Evolutionary conservation across 352 stramenopile species (phyloP).

Genomic region (Pythium pyrilobum): DNA sequence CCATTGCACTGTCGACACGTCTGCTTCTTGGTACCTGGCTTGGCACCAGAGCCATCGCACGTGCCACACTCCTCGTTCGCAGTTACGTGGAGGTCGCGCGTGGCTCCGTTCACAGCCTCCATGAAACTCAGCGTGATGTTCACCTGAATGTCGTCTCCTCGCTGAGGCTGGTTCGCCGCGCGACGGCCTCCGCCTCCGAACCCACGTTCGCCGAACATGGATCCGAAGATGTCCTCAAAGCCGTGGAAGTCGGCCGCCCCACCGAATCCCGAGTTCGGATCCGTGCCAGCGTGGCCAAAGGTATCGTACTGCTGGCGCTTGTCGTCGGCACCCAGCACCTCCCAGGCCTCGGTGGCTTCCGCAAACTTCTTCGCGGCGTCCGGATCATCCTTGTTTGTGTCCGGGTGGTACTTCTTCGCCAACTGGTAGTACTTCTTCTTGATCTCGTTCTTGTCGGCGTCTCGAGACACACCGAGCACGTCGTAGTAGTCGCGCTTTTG

Average conservation of each 20-base stretch:
- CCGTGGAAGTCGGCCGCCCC: constrained; percentile 58
- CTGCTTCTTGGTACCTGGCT: constrained; percentile 77
- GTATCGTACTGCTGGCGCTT: constrained; percentile 93
- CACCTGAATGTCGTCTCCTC: constrained; percentile 93
- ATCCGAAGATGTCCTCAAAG: constrained; percentile 88
- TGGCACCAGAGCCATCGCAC: constrained; percentile 77
- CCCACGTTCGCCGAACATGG: constrained; percentile 69
- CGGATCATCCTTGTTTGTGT: constrained; percentile 95
- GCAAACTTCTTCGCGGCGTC: constrained; percentile 90
- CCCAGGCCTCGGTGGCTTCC: constrained; percentile 92
- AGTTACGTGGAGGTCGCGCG: constrained; percentile 84
- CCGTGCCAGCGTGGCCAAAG: constrained; percentile 93
- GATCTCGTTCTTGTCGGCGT: constrained; percentile 93
- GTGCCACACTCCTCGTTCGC: constrained; percentile 72
- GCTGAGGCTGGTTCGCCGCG: constrained; percentile 66
- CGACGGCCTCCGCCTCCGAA: constrained; percentile 70
- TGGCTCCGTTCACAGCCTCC: constrained; percentile 92
- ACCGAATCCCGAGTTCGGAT: constrained; percentile 82
- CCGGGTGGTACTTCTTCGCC: constrained; percentile 97
- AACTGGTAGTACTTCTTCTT: constrained; percentile 98
- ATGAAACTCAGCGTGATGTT: constrained; percentile 92
- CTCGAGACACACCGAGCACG: constrained; percentile 86
- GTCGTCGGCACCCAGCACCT: constrained; percentile 90
- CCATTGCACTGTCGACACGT: constrained; percentile 79
- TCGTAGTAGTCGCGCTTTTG: constrained; percentile 96